Conservation (phyloP, 768 basidiomycete species). For the Naganishia friedmannii region DNA sequence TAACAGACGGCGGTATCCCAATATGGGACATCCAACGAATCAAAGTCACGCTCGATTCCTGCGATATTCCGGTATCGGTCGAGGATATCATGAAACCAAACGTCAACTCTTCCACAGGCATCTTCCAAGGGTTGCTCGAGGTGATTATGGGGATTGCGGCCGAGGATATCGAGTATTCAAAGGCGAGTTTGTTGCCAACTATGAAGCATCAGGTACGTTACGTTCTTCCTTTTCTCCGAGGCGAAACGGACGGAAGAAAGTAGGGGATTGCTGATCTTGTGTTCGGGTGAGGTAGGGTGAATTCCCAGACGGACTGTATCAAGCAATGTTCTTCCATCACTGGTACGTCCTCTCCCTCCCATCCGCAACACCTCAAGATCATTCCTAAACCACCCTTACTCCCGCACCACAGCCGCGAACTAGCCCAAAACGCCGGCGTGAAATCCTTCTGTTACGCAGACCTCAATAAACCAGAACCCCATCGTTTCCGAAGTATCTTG, state of each 20-base stretch:
- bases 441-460: constrained; percentile 19
- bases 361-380: too few species aligned
- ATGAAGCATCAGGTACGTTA: constrained; percentile 15
- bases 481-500: constrained; percentile 13
- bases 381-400: not conserved
- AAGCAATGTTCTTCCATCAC: constrained; percentile 23
- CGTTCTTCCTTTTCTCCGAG: too few species aligned
- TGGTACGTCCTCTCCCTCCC: constrained; percentile 3
- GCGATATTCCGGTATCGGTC: constrained; percentile 15
- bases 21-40: constrained; percentile 21
- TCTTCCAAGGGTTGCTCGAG: constrained; percentile 16
- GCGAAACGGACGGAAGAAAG: too few species aligned
- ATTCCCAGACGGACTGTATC: constrained; percentile 9
- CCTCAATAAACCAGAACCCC: constrained; percentile 20
- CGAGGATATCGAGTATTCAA: constrained; percentile 18
- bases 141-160: constrained; percentile 20
- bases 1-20: constrained; percentile 16
- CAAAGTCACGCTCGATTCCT: constrained; percentile 18
- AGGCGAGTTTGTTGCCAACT: constrained; percentile 10
- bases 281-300: constrained; percentile 3
- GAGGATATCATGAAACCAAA: constrained; percentile 26
- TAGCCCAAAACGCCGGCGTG: constrained; percentile 13
- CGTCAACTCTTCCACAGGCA: constrained; percentile 10
- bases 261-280: not conserved
- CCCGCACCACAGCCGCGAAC: constrained; percentile 3